A percentile compares a stretch with the other conserved stretches of the same genome.
phyloP scores from a whole-genome alignment of 139 green algal species.

The Trebouxia sp. region DNA sequence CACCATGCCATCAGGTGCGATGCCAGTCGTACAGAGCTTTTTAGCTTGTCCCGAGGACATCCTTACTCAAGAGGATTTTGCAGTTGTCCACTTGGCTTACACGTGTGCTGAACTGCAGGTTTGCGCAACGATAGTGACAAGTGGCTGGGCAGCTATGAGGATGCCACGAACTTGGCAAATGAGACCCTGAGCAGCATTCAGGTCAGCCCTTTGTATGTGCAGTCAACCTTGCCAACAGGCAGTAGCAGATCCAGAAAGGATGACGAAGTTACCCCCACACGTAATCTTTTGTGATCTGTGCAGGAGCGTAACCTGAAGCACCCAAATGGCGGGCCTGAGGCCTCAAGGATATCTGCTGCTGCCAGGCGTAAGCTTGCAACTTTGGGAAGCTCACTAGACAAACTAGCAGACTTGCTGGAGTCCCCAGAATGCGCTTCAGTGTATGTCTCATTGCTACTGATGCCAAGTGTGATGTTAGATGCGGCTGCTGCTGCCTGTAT shows the following conservation, averaged over 20 bases:
- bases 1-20: too few relatives aligned
- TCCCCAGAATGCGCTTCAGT: conserved; percentile 45
- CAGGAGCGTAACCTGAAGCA: conserved; percentile 82
- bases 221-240: too few relatives aligned
- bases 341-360: conserved; percentile 75
- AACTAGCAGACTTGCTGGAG: conserved; percentile 66
- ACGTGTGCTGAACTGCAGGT: conserved; percentile 38
- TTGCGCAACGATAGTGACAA: conserved; percentile 63
- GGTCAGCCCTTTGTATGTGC: too few relatives aligned
- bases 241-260: too few relatives aligned
- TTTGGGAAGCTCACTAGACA: conserved; percentile 67
- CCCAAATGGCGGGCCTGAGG: conserved; percentile 68
- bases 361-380: conserved; percentile 82
- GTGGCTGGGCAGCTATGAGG: conserved; percentile 77
- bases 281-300: conserved; percentile 20
- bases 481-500: neutral
- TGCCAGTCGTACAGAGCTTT: too few relatives aligned
- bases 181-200: conserved; percentile 73
- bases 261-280: too few relatives aligned
- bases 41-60: too few relatives aligned
- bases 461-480: neutral
- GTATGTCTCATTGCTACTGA: conserved; percentile 46
- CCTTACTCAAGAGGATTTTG: too few relatives aligned
- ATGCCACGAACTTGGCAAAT: conserved; percentile 64
- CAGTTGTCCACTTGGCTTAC: too few relatives aligned